Evolutionary conservation across 2,329 filamentous ascomycete genomes (phyloP).

Genomic region (Aspergillus ochraceoroseus): DNA sequence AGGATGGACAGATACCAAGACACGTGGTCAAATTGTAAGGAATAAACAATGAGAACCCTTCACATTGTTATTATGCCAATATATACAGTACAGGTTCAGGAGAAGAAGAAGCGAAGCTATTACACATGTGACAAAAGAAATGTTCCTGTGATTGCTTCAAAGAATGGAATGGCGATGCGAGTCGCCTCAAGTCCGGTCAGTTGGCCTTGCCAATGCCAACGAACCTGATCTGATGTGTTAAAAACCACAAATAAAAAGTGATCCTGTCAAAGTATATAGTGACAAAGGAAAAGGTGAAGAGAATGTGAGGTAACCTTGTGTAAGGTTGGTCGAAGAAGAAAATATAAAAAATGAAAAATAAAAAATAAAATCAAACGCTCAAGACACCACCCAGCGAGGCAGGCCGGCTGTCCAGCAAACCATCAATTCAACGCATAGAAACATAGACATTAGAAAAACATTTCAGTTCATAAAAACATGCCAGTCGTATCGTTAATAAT

Average conservation of each 20-base stretch:
- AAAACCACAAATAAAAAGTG: not conserved
- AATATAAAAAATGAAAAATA: slow-evolving; percentile 7
- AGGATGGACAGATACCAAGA: no score
- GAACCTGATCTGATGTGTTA: not conserved
- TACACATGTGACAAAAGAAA: slow-evolving; percentile 11
- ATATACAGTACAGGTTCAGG: slow-evolving; percentile 7
- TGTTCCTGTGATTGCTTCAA: slow-evolving; percentile 5
- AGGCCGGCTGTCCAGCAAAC: slow-evolving; percentile 17
- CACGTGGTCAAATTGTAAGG: no score
- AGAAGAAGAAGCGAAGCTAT: slow-evolving; percentile 15
- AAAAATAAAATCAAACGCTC: slow-evolving; percentile 12
- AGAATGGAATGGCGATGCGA: slow-evolving; percentile 9
- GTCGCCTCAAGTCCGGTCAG: not conserved
- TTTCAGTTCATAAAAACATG: slow-evolving; percentile 22
- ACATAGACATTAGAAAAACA: slow-evolving; percentile 19
- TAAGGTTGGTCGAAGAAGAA: slow-evolving; percentile 1
- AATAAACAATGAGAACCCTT: no score
- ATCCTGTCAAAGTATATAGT: slow-evolving; percentile 10
- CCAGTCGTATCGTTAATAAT: slow-evolving; percentile 25
- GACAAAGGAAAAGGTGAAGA: slow-evolving; percentile 9
- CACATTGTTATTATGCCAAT: not conserved
- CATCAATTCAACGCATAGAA: slow-evolving; percentile 11
- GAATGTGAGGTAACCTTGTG: no score
- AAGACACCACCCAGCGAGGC: slow-evolving; percentile 11
- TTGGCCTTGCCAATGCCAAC: slow-evolving; percentile 2